phyloP scores from a whole-genome alignment of 495 filamentous ascomycete genomes.

The Talaromyces trachyspermus region DNA sequence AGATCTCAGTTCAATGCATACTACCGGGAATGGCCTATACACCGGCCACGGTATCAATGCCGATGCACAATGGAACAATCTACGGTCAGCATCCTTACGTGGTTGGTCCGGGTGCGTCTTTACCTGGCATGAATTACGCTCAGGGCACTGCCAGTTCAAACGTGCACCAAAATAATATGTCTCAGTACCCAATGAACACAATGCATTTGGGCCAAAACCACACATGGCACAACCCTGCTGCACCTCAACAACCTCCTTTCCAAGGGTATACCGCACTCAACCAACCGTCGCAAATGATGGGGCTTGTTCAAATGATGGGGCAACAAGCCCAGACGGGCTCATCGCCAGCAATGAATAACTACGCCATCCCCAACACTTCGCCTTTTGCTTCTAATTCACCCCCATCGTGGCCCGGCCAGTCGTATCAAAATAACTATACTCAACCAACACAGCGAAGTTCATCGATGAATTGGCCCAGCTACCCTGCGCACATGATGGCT shows the following conservation, averaged over 20 bases:
- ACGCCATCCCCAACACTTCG: conserved; percentile 23
- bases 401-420: conserved; percentile 26
- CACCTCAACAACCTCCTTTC: conserved; percentile 33
- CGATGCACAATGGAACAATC: conserved; percentile 27
- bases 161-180: conserved; percentile 24
- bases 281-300: conserved; percentile 30
- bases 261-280: conserved; percentile 34
- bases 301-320: too few relatives aligned
- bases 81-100: conserved; percentile 31
- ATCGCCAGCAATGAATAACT: conserved; percentile 37
- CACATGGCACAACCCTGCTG: conserved; percentile 31
- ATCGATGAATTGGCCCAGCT: conserved; percentile 30
- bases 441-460: conserved; percentile 28
- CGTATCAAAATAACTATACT: conserved; percentile 38
- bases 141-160: conserved; percentile 20
- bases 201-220: conserved; percentile 32
- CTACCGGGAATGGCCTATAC: conserved; percentile 50
- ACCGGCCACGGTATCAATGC: conserved; percentile 26
- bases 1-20: conserved; percentile 74
- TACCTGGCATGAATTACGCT: conserved; percentile 26
- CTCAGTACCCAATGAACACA: conserved; percentile 31
- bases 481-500: conserved; percentile 31
- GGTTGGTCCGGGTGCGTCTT: conserved; percentile 30
- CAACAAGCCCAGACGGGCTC: conserved; percentile 33
- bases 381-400: conserved; percentile 21